Evolutionary conservation across 257 asterid genomes (phyloP), one percentile per base, ranked within the genome.

Genomic region (Nicotiana obtusifolia): DNA sequence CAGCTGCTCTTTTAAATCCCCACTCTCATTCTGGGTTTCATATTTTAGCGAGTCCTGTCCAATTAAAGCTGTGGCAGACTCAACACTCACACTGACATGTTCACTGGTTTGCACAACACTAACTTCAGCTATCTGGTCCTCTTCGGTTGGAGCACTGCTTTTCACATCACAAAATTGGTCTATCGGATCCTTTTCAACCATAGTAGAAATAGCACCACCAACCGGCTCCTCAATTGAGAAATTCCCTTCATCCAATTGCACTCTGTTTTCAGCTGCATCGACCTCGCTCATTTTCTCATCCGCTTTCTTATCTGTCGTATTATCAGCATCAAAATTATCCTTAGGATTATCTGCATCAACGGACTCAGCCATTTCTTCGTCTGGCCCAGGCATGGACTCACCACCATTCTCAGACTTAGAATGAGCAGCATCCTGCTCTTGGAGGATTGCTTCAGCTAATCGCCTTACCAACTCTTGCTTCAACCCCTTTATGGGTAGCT

Each of bases 401-500:
- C 73, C 68, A 68, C 79, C 82, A 64, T 83, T 68, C 47, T 88
- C 88, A 24, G 76, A 80, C 20, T 83, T 35, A 67, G 77, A 85
- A 59, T 60, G 26, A 22, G 85, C 83, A 37, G 30, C 81, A 81
- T 87, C 89, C 81, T 37, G 35, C 84, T 95, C 98, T 83, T 10
- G 41, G 52, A 91, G 92, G 80, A 95, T 78, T 14, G 94, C 96
- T 89, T 91, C 94, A 86, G 90, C 95, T 84, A 95, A 86, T 59
- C 99, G 95, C 83, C 83, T 95, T 73, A 95, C 64, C 56, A 95
- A 83, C 78, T 95, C 97, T 76, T 92, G 97, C 86, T 95, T 95
- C 88, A 95, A 82, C 79, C 99, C 99, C 86, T 87, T 87, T 83
- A 90, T 92, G 57, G 90, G 75, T 90, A 95, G 82, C 77, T 83